These are phyloP conservation scores for Colletotrichum liriopes DNA, from an alignment of 2,329 filamentous ascomycete species.

Conservation along the genomic window DNA sequence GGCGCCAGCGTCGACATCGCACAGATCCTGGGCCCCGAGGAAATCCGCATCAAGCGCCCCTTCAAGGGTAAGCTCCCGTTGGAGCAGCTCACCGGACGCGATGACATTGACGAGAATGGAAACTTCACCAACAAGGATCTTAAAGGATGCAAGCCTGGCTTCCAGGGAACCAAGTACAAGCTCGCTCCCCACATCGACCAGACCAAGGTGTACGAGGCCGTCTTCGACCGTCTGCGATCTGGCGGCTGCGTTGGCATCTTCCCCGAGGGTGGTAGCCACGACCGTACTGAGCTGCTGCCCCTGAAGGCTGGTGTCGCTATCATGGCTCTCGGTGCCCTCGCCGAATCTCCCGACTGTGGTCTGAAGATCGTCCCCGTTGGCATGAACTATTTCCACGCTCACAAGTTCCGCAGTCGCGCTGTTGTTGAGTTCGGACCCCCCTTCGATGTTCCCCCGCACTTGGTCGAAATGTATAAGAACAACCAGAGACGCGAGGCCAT, in stretches of 20 bases:
- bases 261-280: slow-evolving; percentile 96
- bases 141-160: slow-evolving; percentile 72
- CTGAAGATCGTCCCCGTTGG: slow-evolving; percentile 96
- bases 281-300: slow-evolving; percentile 90
- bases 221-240: slow-evolving; percentile 85
- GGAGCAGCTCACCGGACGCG: slow-evolving; percentile 85
- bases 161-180: slow-evolving; percentile 86
- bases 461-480: slow-evolving; percentile 88
- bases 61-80: slow-evolving; percentile 85
- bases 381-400: slow-evolving; percentile 99
- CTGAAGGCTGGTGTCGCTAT: slow-evolving; percentile 97
- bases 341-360: slow-evolving; percentile 87
- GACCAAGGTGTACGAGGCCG: slow-evolving; percentile 92
- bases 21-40: slow-evolving; percentile 84
- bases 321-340: slow-evolving; percentile 94
- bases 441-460: slow-evolving; percentile 84
- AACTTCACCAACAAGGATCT: slow-evolving; percentile 71
- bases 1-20: slow-evolving; percentile 88
- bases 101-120: slow-evolving; percentile 78
- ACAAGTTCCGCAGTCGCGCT: slow-evolving; percentile 97
- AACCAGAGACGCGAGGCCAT: slow-evolving; percentile 91
- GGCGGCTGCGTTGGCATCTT: slow-evolving; percentile 97
- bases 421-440: slow-evolving; percentile 96
- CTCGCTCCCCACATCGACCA: slow-evolving; percentile 95
- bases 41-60: slow-evolving; percentile 88